These are phyloP conservation scores for Mortierella sp. DNA, from an alignment of 371 early-diverging fungal genomes.

Conservation along the genomic window DNA sequence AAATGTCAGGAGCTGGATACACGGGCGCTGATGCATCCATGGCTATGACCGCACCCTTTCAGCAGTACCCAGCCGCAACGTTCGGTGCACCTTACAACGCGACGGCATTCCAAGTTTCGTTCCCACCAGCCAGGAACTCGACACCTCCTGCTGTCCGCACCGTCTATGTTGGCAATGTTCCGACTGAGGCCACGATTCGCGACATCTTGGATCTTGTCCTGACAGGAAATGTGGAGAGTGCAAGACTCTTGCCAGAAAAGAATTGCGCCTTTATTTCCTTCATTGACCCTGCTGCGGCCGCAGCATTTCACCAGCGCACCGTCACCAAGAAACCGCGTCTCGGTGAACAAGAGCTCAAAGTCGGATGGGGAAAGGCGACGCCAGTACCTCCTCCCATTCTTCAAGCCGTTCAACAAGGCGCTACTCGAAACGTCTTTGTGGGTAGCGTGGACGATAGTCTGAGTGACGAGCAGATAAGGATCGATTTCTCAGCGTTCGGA, in stretches of 20 bases:
- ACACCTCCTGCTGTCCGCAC: constrained; percentile 64
- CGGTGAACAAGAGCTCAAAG: constrained; percentile 30
- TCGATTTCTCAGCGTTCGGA: constrained; percentile 74
- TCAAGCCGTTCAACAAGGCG: constrained; percentile 72
- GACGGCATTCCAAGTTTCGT: constrained; percentile 24
- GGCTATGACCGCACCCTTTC: constrained; percentile 15
- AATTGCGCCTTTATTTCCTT: constrained; percentile 86
- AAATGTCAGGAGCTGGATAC: constrained; percentile 9
- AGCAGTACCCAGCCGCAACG: constrained; percentile 13
- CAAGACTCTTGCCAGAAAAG: constrained; percentile 80
- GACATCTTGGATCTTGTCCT: constrained; percentile 81
- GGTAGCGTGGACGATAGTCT: constrained; percentile 71
- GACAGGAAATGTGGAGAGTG: constrained; percentile 79
- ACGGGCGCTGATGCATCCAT: constrained; percentile 10
- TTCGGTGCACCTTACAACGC: constrained; percentile 27
- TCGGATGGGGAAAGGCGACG: constrained; percentile 85
- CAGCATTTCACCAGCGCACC: constrained; percentile 64
- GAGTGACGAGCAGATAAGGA: constrained; percentile 62
- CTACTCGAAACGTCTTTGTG: constrained; percentile 82
- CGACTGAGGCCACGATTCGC: constrained; percentile 67
- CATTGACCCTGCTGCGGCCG: constrained; percentile 73
- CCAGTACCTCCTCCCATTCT: constrained; percentile 60
- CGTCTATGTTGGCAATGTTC: constrained; percentile 83
- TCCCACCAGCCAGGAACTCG: constrained; percentile 53
- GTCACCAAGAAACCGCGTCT: constrained; percentile 51